Evolutionary conservation across 805 yeast species (phyloP), one percentile per base, ranked within the genome.

Genomic region (Yarrowia bubula): DNA sequence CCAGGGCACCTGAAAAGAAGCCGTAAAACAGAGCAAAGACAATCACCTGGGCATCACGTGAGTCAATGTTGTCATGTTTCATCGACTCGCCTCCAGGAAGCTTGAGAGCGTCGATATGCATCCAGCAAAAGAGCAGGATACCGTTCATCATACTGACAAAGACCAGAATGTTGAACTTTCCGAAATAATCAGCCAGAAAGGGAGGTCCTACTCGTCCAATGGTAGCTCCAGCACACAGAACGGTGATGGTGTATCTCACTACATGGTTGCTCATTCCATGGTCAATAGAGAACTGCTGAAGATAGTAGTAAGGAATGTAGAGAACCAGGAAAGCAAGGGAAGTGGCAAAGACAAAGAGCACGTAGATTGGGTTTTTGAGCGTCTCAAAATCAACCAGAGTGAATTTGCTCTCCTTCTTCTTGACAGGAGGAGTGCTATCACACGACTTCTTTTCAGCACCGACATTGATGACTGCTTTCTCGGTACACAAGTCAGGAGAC

Each of bases 141-240:
- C 78, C 78, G 15, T 77, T 62, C 42, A 75, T 22, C 43, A 71
- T 31, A 4, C 72, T 68, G 39, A 72, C 72, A 4, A 77, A 72
- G 37, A 73, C 66, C 18, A 75, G 68, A n/a, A 73, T 70, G 53
- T 82, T 83, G 65, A 76, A 70, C 46, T 84, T 73, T 4, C 87
- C 87, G 39, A 77, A 57, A 15, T 67, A 71, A 69, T 84, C 86
- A 17, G 81, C 85, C 14, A 78, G 15, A 43, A 75, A 68, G 0
- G 86, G 85, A 38, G 84, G 77, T 7, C 72, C 66, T 4, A 84
- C 77, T 53, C 87, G 74, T 4, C 86, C 86, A 41, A 83, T 70
- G 1, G 77, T 70, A 66, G 83, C 70, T 10, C 71, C 74, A 13
- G 73, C 72, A 44, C 70, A 70, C 15, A 69, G 50, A 51, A 70